Conservation (phyloP, 768 basidiomycete species). For the Podaxis carcinomalis region DNA sequence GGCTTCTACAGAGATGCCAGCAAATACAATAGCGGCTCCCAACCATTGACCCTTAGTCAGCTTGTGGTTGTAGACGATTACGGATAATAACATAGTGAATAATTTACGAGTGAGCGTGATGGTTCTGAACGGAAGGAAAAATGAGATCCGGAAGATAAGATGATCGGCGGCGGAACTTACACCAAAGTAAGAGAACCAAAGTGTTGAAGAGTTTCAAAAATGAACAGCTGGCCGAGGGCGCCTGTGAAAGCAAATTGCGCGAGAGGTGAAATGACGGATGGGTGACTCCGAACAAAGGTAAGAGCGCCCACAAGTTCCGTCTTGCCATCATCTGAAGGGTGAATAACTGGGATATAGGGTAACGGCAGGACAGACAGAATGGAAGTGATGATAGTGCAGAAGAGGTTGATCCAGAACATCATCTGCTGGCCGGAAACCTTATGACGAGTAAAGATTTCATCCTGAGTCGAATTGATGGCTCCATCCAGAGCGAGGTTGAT, state of each 20-base stretch:
- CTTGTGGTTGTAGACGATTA: constrained; percentile 86
- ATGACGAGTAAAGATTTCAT: constrained; percentile 86
- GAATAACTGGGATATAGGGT: constrained; percentile 78
- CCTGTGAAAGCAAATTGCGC: constrained; percentile 86
- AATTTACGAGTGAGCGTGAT: constrained; percentile 95
- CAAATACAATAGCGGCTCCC: constrained; percentile 89
- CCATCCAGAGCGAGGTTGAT: constrained; percentile 92
- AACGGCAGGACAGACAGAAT: constrained; percentile 70
- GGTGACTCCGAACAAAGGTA: constrained; percentile 73
- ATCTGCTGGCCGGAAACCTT: constrained; percentile 87
- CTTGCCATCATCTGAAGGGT: constrained; percentile 55
- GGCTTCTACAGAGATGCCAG: constrained; percentile 93
- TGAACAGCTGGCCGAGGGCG: constrained; percentile 94
- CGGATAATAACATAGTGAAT: constrained; percentile 96
- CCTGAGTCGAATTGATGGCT: constrained; percentile 92
- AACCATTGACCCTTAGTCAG: constrained; percentile 86
- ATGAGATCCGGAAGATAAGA: not conserved
- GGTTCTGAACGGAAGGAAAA: constrained; percentile 46
- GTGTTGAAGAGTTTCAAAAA: constrained; percentile 92
- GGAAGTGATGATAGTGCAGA: constrained; percentile 72
- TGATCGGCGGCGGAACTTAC: constrained; percentile 31
- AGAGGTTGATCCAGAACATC: constrained; percentile 98
- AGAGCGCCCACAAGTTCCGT: constrained; percentile 68
- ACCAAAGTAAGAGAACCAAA: constrained; percentile 88
- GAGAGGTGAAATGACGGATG: constrained; percentile 67